Evolutionary conservation across 805 yeast genomes (phyloP), one percentile per base, ranked within the genome.

Genomic region (Suhomyces canberraensis): DNA sequence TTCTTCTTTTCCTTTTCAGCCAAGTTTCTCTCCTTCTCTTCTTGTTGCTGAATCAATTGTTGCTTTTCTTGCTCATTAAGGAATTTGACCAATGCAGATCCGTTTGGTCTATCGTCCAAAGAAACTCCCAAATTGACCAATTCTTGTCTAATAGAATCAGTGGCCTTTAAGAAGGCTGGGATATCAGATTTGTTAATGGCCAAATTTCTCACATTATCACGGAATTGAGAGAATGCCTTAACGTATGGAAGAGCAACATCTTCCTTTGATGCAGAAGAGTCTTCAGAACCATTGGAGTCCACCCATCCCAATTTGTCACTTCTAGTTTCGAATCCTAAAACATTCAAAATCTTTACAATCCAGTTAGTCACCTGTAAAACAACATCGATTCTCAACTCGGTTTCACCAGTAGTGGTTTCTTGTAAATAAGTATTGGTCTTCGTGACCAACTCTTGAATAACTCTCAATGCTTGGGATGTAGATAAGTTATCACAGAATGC

Each of bases 401-500:
- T 33, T 11, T 65, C 46, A 4, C 75, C 73, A 16, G 55, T 58
- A n/a, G 73, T 54, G 8, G 78, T 57, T 21, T 40, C 27, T 46
- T 66, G 73, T 29, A 90, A 78, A 56, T 91, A 93, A 25, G 78
- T 74, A 58, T 93, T 91, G 6, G 86, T 55, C 39, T 70, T 73
- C 20, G 83, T 76, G 4, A 91, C 81, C 39, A 93, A 64, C 13
- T 84, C 95, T 42, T 75, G 64, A 33, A 93, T 51, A 1, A 67
- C 55, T 45, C 83, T 77, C 39, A 93, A 60, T 0, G 81, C 96
- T 39, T 66, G 71, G 16, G 95, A 93, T 1, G 93, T 84, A 3
- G 90, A 64, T 45, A 93, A 70, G 56, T 88, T 93, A 57, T 93
- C 98, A 63, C 95, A 82, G 65, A 93, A 85, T 1, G 95, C 84